Conservation (phyloP, 345 rosid species). For the Gossypium longicalyx region DNA sequence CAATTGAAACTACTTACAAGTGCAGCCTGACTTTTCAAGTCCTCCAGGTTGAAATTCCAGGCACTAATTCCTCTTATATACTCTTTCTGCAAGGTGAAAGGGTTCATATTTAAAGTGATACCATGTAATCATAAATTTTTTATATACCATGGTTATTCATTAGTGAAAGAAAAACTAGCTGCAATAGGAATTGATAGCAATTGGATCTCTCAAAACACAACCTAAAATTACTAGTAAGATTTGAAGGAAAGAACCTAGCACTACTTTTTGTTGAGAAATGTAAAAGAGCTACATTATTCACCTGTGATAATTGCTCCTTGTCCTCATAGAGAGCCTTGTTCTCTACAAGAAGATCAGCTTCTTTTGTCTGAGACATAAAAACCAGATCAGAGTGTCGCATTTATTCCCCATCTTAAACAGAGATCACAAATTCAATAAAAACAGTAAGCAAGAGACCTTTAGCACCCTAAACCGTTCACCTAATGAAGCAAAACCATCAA, state of each 20-base stretch:
- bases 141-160: neutral
- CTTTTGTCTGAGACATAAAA: constrained; percentile 57
- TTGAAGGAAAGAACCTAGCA: neutral
- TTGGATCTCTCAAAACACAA: neutral
- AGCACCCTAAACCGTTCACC: constrained; percentile 82
- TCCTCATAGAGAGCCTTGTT: constrained; percentile 74
- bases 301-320: constrained; percentile 90
- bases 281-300: constrained; percentile 27
- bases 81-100: constrained; percentile 69
- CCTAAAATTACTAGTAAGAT: neutral
- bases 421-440: constrained; percentile 10
- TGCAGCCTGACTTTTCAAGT: constrained; percentile 90
- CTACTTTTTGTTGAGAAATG: neutral
- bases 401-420: constrained; percentile 9
- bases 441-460: constrained; percentile 60
- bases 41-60: constrained; percentile 96
- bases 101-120: neutral
- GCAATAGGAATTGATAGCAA: neutral
- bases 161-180: neutral
- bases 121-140: neutral
- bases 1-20: constrained; percentile 48
- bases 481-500: constrained; percentile 72
- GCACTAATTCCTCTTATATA: constrained; percentile 92
- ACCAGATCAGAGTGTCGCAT: constrained; percentile 19
- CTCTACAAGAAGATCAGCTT: constrained; percentile 88